phyloP scores from a whole-genome alignment of 2,329 filamentous ascomycete genomes.

The Diaporthe sp. region DNA sequence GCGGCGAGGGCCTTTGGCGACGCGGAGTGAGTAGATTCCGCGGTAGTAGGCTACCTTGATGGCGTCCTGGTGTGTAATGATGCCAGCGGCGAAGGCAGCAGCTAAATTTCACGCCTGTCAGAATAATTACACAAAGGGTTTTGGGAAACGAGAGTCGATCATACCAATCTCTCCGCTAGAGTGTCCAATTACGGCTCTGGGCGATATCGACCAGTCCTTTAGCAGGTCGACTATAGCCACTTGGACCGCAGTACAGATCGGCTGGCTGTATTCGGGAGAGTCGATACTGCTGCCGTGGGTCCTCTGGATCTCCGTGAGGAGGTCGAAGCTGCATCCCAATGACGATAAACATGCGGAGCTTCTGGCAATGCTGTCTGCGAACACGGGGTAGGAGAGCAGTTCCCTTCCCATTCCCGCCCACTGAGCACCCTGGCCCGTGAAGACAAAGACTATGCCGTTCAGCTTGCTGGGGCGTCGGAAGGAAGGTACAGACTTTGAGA shows the following conservation, averaged over 20 bases:
- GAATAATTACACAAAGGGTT: not conserved
- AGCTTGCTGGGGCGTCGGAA: not conserved
- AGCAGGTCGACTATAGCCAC: conserved; percentile 11
- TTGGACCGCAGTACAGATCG: conserved; percentile 4
- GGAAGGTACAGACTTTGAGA: not conserved
- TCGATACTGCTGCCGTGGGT: conserved; percentile 7
- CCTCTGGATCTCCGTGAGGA: not conserved
- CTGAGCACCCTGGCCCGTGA: conserved; percentile 45
- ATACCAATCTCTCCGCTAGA: conserved; percentile 30
- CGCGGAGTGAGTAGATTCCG: not conserved
- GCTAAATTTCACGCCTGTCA: not conserved
- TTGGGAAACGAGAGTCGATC: not conserved
- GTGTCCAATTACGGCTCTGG: conserved; percentile 9
- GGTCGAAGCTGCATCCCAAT: not conserved
- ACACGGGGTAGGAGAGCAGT: not conserved
- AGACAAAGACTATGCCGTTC: conserved; percentile 28
- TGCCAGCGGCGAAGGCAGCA: conserved; percentile 20
- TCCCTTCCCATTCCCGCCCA: conserved; percentile 46
- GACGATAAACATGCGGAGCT: not conserved
- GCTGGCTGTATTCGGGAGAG: conserved; percentile 45
- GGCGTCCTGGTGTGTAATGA: conserved; percentile 10
- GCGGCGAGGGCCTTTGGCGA: not conserved
- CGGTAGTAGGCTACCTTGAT: conserved; percentile 13
- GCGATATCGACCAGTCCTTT: not conserved
- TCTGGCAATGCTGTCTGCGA: not conserved